A percentile compares a stretch with the other conserved stretches of the same genome.
These are phyloP conservation scores for Calonectria naviculata DNA, from an alignment of 2,329 filamentous ascomycete genomes.

Conservation along the genomic window DNA sequence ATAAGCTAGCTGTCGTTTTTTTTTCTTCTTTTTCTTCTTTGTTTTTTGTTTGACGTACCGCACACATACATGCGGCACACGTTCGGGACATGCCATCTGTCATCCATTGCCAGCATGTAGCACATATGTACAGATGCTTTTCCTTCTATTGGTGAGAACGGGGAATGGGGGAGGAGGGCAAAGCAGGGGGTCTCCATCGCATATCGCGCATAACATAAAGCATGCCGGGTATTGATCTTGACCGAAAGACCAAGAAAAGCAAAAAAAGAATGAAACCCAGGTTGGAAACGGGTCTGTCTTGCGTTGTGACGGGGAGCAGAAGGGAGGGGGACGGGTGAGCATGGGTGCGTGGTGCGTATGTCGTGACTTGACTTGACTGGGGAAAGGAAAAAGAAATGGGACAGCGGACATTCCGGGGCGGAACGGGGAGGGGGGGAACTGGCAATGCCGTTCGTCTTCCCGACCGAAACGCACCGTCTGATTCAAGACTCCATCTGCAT, in stretches of 20 bases:
- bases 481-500: conserved; percentile 10
- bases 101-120: neutral
- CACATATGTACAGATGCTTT: neutral
- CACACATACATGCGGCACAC: conserved; percentile 6
- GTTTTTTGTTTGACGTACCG: neutral
- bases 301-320: neutral
- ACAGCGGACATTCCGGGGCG: conserved; percentile 13
- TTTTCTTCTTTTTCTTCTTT: neutral
- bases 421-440: conserved; percentile 2
- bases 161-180: neutral
- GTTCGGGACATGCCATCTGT: conserved; percentile 18
- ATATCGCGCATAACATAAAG: conserved; percentile 17
- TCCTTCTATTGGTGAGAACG: neutral
- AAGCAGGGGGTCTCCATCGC: conserved; percentile 7
- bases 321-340: neutral
- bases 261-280: neutral
- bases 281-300: conserved; percentile 5
- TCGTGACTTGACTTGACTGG: conserved; percentile 7
- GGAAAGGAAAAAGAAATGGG: neutral
- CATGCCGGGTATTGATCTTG: conserved; percentile 15
- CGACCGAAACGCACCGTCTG: conserved; percentile 13
- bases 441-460: conserved; percentile 12
- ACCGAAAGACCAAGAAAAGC: conserved; percentile 3
- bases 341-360: conserved; percentile 9
- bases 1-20: neutral